Evolutionary conservation across 2,329 filamentous ascomycete genomes (phyloP), one percentile per base, ranked within the genome.

Genomic region (Trichoderma simmonsii): DNA sequence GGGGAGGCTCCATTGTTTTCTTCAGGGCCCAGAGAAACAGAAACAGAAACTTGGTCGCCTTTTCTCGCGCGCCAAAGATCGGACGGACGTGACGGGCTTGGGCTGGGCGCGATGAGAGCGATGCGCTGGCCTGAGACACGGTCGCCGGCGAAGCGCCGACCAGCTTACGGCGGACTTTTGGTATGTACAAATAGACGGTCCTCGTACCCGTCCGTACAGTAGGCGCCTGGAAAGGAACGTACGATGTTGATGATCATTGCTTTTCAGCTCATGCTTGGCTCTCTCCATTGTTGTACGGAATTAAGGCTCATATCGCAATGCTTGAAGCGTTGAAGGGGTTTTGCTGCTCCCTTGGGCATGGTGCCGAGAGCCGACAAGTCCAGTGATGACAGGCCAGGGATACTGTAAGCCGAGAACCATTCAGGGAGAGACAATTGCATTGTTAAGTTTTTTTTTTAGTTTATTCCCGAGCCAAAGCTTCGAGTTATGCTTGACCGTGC

Each of bases 71-170:
- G 64, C 32, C 15, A 21, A 67, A 39, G 48, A 62, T 61, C 66
- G 32, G 59, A 57, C 56, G 36, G 59, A 21, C 26, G 65, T 21
- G 34, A 43, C 24, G 43, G 15, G 43, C 18, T 0, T n/a, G 43
- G 15, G 43, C 7, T 43, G 43, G 18, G 43, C 18, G 54, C 54
- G 54, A 60, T 30, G 34, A 36, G 68, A 21, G 68, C 48, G 60
- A 36, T 71, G 68, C 68, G 68, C 60, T 71, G 60, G 43, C 26
- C 68, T 64, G 68, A 71, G 68, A 71, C 68, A 71, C 60, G 68
- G 43, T 57, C 36, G 68, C 68, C 60, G 68, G 68, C 60, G 68
- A 71, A 63, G 68, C 68, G 68, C 68, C 68, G 60, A 64, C 60
- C 21, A 12, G 5, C 30, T 54, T 54, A 54, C 48, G 11, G 48